phyloP scores from a whole-genome alignment of 768 basidiomycete species.

The Lactarius pseudohatsudake region DNA sequence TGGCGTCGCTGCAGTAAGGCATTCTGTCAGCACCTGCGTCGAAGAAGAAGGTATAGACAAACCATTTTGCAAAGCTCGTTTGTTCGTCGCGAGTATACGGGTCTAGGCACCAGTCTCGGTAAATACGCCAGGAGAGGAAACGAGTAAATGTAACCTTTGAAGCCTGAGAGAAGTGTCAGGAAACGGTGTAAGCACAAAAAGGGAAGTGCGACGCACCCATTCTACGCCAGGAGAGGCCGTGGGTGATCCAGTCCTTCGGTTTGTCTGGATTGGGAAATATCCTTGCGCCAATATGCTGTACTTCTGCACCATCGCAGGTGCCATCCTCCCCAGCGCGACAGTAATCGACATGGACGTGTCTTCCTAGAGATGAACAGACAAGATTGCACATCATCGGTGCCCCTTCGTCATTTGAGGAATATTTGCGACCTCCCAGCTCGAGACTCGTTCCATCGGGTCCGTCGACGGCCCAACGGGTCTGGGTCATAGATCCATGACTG shows the following conservation, averaged over 20 bases:
- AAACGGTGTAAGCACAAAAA: constrained; percentile 24
- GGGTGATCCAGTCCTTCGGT: not conserved
- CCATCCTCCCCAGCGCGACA: not conserved
- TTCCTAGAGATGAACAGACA: constrained; percentile 49
- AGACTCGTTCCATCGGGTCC: constrained; percentile 48
- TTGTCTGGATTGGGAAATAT: not conserved
- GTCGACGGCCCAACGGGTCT: constrained; percentile 55
- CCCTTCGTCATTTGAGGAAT: constrained; percentile 40
- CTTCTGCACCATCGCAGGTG: not conserved
- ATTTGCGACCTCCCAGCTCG: constrained; percentile 56
- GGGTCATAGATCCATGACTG: constrained; percentile 60
- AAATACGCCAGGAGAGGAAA: not conserved
- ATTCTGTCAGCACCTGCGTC: not conserved
- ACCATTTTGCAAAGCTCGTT: constrained; percentile 50
- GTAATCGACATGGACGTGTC: constrained; percentile 49
- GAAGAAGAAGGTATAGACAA: constrained; percentile 24
- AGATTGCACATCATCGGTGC: constrained; percentile 3
- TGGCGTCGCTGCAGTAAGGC: constrained; percentile 41
- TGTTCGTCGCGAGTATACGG: constrained; percentile 46
- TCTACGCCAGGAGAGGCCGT: not conserved
- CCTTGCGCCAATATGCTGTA: not conserved
- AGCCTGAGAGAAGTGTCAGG: constrained; percentile 38
- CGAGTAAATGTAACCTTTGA: constrained; percentile 43
- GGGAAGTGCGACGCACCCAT: not conserved
- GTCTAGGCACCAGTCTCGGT: constrained; percentile 37